Percentiles rank a stretch among this genome's conserved stretches.
Evolutionary conservation across 1,139 yeast genomes (phyloP).

Genomic region (Pichia sp.): DNA sequence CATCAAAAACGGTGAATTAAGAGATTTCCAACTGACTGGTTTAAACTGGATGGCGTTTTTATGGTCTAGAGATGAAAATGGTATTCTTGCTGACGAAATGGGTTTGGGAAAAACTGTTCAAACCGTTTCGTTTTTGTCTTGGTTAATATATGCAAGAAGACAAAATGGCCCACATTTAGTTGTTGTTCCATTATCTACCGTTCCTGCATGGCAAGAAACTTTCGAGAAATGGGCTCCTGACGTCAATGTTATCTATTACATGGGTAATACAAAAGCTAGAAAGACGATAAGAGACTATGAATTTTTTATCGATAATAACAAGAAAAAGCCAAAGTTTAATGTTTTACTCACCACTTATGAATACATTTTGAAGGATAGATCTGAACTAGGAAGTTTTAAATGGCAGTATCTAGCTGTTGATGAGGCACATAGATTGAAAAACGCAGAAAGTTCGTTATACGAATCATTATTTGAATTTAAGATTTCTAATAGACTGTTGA

Average conservation of each 20-base stretch:
- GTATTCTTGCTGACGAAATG: slow-evolving; percentile 98
- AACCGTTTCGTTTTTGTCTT: slow-evolving; percentile 88
- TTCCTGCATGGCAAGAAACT: slow-evolving; percentile 99
- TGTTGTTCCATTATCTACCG: slow-evolving; percentile 93
- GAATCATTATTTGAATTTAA: slow-evolving; percentile 81
- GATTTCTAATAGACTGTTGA: slow-evolving; percentile 77
- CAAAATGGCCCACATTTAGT: slow-evolving; percentile 96
- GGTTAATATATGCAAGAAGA: slow-evolving; percentile 91
- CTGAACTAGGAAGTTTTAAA: slow-evolving; percentile 71
- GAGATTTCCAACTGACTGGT: slow-evolving; percentile 97
- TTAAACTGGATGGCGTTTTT: slow-evolving; percentile 99
- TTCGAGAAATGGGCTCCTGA: slow-evolving; percentile 98
- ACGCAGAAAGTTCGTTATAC: slow-evolving; percentile 88
- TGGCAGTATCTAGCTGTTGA: slow-evolving; percentile 99
- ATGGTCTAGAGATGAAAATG: slow-evolving; percentile 97
- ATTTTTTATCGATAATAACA: slow-evolving; percentile 55
- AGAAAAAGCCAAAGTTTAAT: slow-evolving; percentile 76
- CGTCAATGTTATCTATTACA: slow-evolving; percentile 81
- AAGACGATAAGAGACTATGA: slow-evolving; percentile 79
- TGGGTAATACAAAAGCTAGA: slow-evolving; percentile 89
- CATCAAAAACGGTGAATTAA: slow-evolving; percentile 84
- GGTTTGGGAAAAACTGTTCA: slow-evolving; percentile 98
- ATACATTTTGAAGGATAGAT: slow-evolving; percentile 83
- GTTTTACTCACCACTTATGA: slow-evolving; percentile 90
- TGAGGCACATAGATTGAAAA: slow-evolving; percentile 95